Evolutionary conservation across 2,329 filamentous ascomycete species (phyloP).

Genomic region (Rhytidhysteron rufulum): DNA sequence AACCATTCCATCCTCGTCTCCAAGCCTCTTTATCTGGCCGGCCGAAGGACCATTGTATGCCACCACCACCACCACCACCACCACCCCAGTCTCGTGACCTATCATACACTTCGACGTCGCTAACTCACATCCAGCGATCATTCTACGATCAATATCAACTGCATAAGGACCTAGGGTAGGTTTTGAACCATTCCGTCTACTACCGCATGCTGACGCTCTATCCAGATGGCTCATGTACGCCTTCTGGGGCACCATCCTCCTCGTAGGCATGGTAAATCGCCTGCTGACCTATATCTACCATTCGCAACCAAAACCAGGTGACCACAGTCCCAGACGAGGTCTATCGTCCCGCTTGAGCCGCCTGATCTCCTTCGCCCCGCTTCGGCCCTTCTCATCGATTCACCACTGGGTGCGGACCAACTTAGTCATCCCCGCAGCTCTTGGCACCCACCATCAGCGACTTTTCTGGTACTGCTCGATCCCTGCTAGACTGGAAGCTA

Average conservation of each 20-base stretch:
- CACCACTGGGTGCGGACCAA: slow-evolving; percentile 34
- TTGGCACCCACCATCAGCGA: slow-evolving; percentile 40
- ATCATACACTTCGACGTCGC: too few species aligned
- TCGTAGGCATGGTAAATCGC: slow-evolving; percentile 32
- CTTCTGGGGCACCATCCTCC: slow-evolving; percentile 39
- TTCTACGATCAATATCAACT: too few species aligned
- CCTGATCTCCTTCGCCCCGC: neutral
- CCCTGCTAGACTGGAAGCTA: slow-evolving; percentile 45
- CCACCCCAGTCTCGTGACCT: too few species aligned
- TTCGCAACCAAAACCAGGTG: slow-evolving; percentile 6
- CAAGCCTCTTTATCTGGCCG: too few species aligned
- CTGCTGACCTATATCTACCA: slow-evolving; percentile 17
- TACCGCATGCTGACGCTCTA: too few species aligned
- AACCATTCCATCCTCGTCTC: too few species aligned
- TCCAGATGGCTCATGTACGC: too few species aligned
- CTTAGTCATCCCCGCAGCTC: slow-evolving; percentile 42
- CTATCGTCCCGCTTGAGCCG: neutral
- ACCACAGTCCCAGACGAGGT: slow-evolving; percentile 12
- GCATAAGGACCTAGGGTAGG: too few species aligned
- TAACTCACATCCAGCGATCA: too few species aligned
- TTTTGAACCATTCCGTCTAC: too few species aligned
- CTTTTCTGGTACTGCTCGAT: slow-evolving; percentile 43
- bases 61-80: too few species aligned
- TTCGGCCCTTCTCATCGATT: slow-evolving; percentile 4
- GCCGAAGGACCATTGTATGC: too few species aligned